Conservation (phyloP, 805 yeast genomes). For the Kazachstania africana region DNA sequence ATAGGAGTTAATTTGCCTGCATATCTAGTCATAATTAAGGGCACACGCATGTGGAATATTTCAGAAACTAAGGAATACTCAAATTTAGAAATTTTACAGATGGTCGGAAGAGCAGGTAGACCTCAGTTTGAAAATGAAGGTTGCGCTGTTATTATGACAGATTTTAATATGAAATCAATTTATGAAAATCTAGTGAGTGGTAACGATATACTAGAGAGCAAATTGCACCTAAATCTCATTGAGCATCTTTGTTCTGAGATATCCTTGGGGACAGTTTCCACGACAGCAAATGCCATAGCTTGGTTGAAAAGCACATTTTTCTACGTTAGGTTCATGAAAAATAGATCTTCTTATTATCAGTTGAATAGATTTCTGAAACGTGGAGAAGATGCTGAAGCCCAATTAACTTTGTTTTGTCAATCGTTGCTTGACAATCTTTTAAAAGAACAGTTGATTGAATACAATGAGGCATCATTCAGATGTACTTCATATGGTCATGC, state of each 20-base stretch:
- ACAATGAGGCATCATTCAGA: constrained; percentile 7
- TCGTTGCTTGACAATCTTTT: constrained; percentile 24
- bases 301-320: constrained; percentile 43
- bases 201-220: constrained; percentile 35
- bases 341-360: constrained; percentile 30
- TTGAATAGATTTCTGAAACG: constrained; percentile 15
- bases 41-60: constrained; percentile 47
- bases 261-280: constrained; percentile 29
- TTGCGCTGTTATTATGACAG: constrained; percentile 39
- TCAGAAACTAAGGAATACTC: constrained; percentile 41
- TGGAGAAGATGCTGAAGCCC: constrained; percentile 18
- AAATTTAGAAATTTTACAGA: constrained; percentile 44
- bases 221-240: constrained; percentile 29
- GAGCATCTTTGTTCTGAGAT: constrained; percentile 37
- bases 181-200: constrained; percentile 35
- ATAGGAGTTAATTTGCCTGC: constrained; percentile 55
- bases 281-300: constrained; percentile 28
- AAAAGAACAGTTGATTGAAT: constrained; percentile 23
- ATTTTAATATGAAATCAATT: constrained; percentile 20
- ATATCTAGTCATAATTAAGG: constrained; percentile 47
- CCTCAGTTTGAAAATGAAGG: constrained; percentile 44
- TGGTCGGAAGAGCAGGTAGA: constrained; percentile 59
- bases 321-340: constrained; percentile 32
- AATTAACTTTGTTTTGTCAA: constrained; percentile 27
- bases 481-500: constrained; percentile 36